Evolutionary conservation across 148 eudicot species (phyloP), one percentile per base, ranked within the genome.

Genomic region (Chenopodium berlandieri): DNA sequence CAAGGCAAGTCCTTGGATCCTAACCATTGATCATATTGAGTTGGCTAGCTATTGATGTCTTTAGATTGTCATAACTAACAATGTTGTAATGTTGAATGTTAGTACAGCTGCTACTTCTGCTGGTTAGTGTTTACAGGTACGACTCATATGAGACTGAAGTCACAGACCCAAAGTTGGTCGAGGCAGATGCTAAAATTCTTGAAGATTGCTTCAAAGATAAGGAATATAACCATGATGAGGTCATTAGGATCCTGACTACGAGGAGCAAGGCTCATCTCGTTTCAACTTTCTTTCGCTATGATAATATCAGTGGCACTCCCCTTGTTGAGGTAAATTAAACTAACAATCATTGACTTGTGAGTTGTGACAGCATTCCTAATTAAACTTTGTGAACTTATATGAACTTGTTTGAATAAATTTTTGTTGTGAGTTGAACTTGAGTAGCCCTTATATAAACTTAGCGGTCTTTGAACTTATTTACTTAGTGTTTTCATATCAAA

Each of bases 231-330:
- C 85, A 90, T 75, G 94, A 89, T 7, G 95, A 94, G 71, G 65
- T 93, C 30, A 66, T 90, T 2, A 88, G 98, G 77, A 91, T 94
- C 50, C 44, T 94, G 10, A 83, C 89, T 56, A 93, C 98, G 46
- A 90, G 98, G 86, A 94, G 97, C 93, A 91, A 88, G 83, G 85
- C 90, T 40, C 98, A 93, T 75, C 89, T 94, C 63, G 2, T 87
- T 22, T 89, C 98, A 8, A 93, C 97, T 79, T 84, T 93, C 76
- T 90, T 88, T 82, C 89, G 82, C 56, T 94, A 81, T 83, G 87
- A 85, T 62, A 95, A 94, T 71, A 88, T 81, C 8, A 58, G 78
- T 80, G 89, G 89, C 46, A 71, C 82, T 80, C 87, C 92, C 84
- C 86, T 94, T 63, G 81, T 90, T 74, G 92, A 94, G 97, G 97